Base-by-base conservation (phyloP, 805 yeast genomes). In the Spencermartinsiella europaea region DNA sequence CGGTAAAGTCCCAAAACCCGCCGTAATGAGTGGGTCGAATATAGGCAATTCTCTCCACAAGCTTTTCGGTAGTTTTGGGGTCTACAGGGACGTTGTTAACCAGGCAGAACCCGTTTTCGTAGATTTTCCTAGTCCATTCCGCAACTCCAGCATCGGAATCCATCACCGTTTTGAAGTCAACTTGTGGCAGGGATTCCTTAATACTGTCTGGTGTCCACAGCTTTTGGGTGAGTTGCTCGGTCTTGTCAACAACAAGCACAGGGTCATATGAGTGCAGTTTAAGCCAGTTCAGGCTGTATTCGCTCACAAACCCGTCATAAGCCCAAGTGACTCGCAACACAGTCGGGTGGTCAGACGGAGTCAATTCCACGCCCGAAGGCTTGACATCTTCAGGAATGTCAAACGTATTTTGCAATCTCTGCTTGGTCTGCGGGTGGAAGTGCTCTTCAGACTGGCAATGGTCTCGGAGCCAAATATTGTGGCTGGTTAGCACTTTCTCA, bases 1-100 rank as follows among this genome's bases (percentile, higher is more conserved):
- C 73, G 8, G 88, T 82, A 62, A 83, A 82, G 59, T 81, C 86
- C 87, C 88, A 83, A 64, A 83, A 81, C 1, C 85, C 87, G n/a
- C 87, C 88, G 54, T 83, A 82, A 59, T 82, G 89, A 1, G 89
- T 82, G 21, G 80, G 80, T 36, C 84, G 68, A 41, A 81, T 75
- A 59, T 77, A 80, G 46, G 80, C 72, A 51, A 82, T 73, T 53
- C 76, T 65, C 52, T 79, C 78, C 46, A 80, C 74, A 49, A 82
- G 68, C 50, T 65, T 63, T 55, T 81, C 74, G 1, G 89, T 82
- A 17, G 69, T 81, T 52, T 75, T 77, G 0, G 85, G 77, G 14
- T 70, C 68, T 3, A 71, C 77, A 1, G 87, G 88, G 17, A 79
- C 83, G 50, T 76, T 72, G 42, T 79, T 73, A 38, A 82, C 74